These are phyloP conservation scores for Aspergillus aculeatinus DNA, from an alignment of 2,329 filamentous ascomycete genomes.

Conservation along the genomic window DNA sequence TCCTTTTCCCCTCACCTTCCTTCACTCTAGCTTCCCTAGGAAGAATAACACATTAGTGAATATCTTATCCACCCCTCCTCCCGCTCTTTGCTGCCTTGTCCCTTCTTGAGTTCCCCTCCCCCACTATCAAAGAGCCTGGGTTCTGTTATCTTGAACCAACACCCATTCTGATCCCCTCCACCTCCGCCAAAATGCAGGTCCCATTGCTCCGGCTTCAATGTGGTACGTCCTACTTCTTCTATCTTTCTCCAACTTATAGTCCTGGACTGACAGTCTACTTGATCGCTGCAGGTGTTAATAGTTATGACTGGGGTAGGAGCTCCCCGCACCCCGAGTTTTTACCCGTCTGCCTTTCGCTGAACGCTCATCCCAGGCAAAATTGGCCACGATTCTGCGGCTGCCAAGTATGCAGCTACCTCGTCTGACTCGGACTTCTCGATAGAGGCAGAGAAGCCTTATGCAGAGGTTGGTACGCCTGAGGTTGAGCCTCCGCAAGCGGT, in stretches of 20 bases:
- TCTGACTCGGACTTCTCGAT: constrained; percentile 72
- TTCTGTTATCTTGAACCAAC: not conserved
- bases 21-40: not conserved
- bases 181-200: constrained; percentile 60
- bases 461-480: constrained; percentile 62
- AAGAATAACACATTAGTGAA: not conserved
- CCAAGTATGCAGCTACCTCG: constrained; percentile 84
- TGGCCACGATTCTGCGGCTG: constrained; percentile 81
- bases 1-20: not conserved
- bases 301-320: constrained; percentile 85
- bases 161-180: not conserved
- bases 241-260: not conserved
- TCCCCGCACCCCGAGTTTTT: not conserved
- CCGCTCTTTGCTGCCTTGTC: not conserved
- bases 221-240: constrained; percentile 44
- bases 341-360: constrained; percentile 24
- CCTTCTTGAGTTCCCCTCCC: not conserved
- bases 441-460: constrained; percentile 85
- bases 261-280: constrained; percentile 1
- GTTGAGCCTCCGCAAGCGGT: not conserved
- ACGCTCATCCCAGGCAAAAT: constrained; percentile 65
- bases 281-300: constrained; percentile 73
- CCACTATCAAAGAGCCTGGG: not conserved
- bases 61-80: not conserved
- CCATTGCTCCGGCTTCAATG: constrained; percentile 74